A percentile compares a stretch with the other conserved stretches of the same genome.
These are phyloP conservation scores for Nothopassalora personata DNA, from an alignment of 2,329 filamentous ascomycete species.

Conservation along the genomic window DNA sequence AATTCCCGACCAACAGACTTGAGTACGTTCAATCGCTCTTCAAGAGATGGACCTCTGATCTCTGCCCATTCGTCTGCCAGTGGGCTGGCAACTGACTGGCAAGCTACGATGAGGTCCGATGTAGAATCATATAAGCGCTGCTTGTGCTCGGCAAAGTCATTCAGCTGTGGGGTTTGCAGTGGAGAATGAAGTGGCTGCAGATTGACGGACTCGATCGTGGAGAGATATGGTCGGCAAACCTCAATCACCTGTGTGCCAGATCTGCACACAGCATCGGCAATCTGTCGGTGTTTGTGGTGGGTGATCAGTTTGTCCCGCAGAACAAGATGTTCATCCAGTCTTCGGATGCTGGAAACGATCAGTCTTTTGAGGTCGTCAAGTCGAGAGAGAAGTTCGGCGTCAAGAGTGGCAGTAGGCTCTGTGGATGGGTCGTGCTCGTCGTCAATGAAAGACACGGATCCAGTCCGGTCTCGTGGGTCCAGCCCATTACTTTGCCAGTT, in stretches of 20 bases:
- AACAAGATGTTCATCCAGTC: conserved; percentile 77
- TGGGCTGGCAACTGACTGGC: conserved; percentile 86
- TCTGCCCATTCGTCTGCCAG: conserved; percentile 94
- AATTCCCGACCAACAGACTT: conserved; percentile 71
- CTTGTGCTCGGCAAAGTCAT: conserved; percentile 85
- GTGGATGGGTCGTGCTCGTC: conserved; percentile 70
- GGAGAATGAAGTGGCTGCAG: conserved; percentile 70
- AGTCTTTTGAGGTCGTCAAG: conserved; percentile 81
- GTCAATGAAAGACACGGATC: conserved; percentile 67
- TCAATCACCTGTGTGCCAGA: conserved; percentile 77
- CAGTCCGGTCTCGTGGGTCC: conserved; percentile 61
- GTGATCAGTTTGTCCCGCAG: conserved; percentile 78
- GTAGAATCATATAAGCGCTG: conserved; percentile 91
- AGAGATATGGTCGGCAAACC: conserved; percentile 82
- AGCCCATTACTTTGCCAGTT: conserved; percentile 72
- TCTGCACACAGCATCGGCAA: conserved; percentile 76
- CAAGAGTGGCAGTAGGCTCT: conserved; percentile 70
- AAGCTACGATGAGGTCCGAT: conserved; percentile 79
- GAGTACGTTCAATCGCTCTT: conserved; percentile 78
- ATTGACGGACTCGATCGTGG: conserved; percentile 86
- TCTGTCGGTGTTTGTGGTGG: conserved; percentile 67
- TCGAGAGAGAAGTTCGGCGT: conserved; percentile 71
- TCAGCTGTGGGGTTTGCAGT: conserved; percentile 76
- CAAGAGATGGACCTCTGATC: conserved; percentile 80
- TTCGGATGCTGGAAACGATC: conserved; percentile 77